phyloP scores from a whole-genome alignment of 768 basidiomycete species.

The Phaeotremella skinneri region DNA sequence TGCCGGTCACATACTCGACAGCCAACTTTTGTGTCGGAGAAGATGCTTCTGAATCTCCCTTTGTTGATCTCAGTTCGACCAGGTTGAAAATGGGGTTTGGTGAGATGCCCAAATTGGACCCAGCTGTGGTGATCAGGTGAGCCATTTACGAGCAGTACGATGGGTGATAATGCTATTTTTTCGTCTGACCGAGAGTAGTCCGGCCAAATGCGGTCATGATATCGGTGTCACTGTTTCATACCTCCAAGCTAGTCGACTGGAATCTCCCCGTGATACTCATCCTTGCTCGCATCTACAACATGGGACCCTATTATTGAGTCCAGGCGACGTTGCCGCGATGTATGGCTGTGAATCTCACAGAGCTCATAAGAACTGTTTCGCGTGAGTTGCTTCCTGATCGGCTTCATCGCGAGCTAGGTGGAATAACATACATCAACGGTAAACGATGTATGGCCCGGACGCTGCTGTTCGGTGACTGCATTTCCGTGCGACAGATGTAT shows the following conservation, averaged over 20 bases:
- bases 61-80: too few species aligned
- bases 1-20: too few species aligned
- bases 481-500: slow-evolving; percentile 28
- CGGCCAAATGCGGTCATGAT: slow-evolving; percentile 32
- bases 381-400: background rate
- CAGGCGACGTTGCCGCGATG: too few species aligned
- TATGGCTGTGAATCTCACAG: too few species aligned
- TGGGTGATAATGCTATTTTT: background rate
- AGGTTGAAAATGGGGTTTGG: too few species aligned
- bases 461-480: slow-evolving; percentile 15
- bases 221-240: slow-evolving; percentile 35
- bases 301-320: slow-evolving; percentile 46
- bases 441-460: slow-evolving; percentile 26
- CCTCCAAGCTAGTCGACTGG: slow-evolving; percentile 33
- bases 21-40: too few species aligned
- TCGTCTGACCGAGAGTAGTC: slow-evolving; percentile 6
- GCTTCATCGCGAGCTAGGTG: too few species aligned
- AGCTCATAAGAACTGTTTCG: too few species aligned
- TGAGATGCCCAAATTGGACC: slow-evolving; percentile 44
- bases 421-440: slow-evolving; percentile 27
- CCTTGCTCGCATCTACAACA: slow-evolving; percentile 39
- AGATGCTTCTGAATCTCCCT: too few species aligned
- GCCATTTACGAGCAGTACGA: background rate
- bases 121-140: slow-evolving; percentile 33
- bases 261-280: slow-evolving; percentile 31